These are phyloP conservation scores for Hymenoscyphus linearis DNA, from an alignment of 2,329 filamentous ascomycete species.

Conservation along the genomic window DNA sequence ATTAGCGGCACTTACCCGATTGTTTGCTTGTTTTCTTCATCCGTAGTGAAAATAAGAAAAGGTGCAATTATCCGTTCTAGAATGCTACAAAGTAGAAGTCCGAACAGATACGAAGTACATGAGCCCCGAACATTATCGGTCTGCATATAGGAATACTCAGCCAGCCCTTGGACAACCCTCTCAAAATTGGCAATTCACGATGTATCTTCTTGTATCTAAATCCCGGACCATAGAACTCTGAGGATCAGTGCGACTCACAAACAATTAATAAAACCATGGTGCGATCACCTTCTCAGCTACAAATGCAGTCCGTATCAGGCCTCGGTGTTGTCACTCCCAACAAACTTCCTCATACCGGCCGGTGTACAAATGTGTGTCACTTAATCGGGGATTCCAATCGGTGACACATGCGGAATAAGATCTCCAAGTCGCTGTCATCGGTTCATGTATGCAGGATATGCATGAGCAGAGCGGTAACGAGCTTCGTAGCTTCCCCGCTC, in stretches of 20 bases:
- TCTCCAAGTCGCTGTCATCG: not conserved
- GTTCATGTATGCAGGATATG: not conserved
- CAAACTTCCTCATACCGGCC: not conserved
- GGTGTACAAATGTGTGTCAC: not conserved
- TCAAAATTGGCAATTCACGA: not conserved
- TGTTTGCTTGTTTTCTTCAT: not conserved
- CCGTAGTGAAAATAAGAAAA: not conserved
- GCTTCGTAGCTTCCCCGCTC: not conserved
- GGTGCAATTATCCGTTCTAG: not conserved
- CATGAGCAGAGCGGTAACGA: not conserved
- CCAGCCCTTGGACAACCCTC: not conserved
- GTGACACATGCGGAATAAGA: not conserved
- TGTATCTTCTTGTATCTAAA: not conserved
- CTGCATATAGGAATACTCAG: not conserved
- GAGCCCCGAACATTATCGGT: not conserved
- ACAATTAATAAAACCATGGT: not conserved
- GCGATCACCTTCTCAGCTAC: not conserved
- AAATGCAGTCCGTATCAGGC: not conserved
- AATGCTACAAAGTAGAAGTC: not conserved
- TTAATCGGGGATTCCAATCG: not conserved
- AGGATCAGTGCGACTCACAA: not conserved
- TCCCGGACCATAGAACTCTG: not conserved
- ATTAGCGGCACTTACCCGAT: not conserved
- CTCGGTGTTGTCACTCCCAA: not conserved
- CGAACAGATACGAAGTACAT: not conserved